phyloP scores from a whole-genome alignment of 176 grass and related monocot species.

The Carex pumila region DNA sequence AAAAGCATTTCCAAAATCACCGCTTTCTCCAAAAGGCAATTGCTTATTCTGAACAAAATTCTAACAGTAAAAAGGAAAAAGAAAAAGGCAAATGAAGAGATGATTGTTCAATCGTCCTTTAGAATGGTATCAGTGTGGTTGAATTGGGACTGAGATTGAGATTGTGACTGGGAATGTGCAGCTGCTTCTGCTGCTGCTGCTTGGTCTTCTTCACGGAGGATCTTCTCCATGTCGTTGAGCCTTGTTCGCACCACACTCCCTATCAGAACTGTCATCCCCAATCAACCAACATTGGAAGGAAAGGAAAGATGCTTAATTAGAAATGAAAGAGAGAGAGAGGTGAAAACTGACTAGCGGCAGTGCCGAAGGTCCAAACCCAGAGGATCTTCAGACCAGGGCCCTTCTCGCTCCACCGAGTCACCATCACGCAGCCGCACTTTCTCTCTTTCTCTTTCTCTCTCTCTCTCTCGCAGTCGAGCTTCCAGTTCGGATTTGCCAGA shows the following conservation, averaged over 20 bases:
- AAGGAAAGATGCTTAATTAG: too few species aligned
- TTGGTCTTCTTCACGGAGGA: constrained; percentile 43
- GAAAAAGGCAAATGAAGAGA: background rate
- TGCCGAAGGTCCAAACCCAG: constrained; percentile 85
- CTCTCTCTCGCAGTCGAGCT: background rate
- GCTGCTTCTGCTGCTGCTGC: background rate
- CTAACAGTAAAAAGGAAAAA: background rate
- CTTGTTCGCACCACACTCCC: constrained; percentile 51
- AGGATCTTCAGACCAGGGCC: constrained; percentile 85
- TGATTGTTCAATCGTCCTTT: constrained; percentile 36
- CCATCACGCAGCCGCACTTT: constrained; percentile 28
- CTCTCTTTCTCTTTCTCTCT: background rate
- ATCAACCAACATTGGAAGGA: background rate
- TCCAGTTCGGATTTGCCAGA: too few species aligned
- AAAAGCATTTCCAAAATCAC: background rate
- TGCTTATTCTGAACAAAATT: background rate
- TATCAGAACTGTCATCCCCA: constrained; percentile 43
- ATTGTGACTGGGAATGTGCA: background rate
- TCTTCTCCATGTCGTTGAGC: constrained; percentile 59
- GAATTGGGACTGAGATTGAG: background rate
- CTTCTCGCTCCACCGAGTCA: constrained; percentile 88
- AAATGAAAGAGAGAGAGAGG: background rate
- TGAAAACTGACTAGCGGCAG: constrained; percentile 40
- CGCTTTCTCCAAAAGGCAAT: background rate
- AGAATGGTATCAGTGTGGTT: constrained; percentile 35